Conservation (phyloP, 2,329 filamentous ascomycete genomes). For the Lachnellula arida region DNA sequence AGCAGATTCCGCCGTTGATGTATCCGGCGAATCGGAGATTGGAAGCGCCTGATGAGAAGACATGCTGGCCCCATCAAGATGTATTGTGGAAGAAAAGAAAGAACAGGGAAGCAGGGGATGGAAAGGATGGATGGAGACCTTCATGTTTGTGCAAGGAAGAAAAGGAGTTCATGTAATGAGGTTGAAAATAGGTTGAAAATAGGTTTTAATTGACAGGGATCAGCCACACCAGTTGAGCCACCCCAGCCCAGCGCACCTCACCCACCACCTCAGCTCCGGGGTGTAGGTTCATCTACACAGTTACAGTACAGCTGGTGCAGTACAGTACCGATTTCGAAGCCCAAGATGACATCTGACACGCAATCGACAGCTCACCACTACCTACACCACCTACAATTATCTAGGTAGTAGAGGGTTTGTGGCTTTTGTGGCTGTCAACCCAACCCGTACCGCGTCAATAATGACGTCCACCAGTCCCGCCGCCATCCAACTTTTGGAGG, state of each 20-base stretch:
- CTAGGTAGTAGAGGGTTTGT: too few relatives aligned
- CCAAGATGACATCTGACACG: too few relatives aligned
- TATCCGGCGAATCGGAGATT: not conserved
- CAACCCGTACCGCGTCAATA: too few relatives aligned
- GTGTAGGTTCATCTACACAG: too few relatives aligned
- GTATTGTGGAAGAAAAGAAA: not conserved
- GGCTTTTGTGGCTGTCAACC: too few relatives aligned
- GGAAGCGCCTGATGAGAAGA: slow-evolving; percentile 21
- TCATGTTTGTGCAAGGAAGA: not conserved
- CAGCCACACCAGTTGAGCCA: not conserved
- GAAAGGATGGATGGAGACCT: not conserved
- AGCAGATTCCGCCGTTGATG: slow-evolving; percentile 37
- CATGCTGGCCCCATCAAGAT: slow-evolving; percentile 31
- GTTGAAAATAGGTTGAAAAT: not conserved
- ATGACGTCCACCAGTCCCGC: too few relatives aligned
- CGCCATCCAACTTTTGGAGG: too few relatives aligned
- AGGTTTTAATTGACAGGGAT: not conserved
- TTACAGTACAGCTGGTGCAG: too few relatives aligned
- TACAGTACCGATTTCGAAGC: too few relatives aligned
- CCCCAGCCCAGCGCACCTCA: not conserved
- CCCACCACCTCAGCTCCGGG: not conserved
- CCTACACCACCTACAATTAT: too few relatives aligned
- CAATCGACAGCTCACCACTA: too few relatives aligned
- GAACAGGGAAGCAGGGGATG: not conserved
- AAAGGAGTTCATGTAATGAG: not conserved